These are phyloP conservation scores for Botrytis galanthina DNA, from an alignment of 2,329 filamentous ascomycete species.

Conservation along the genomic window DNA sequence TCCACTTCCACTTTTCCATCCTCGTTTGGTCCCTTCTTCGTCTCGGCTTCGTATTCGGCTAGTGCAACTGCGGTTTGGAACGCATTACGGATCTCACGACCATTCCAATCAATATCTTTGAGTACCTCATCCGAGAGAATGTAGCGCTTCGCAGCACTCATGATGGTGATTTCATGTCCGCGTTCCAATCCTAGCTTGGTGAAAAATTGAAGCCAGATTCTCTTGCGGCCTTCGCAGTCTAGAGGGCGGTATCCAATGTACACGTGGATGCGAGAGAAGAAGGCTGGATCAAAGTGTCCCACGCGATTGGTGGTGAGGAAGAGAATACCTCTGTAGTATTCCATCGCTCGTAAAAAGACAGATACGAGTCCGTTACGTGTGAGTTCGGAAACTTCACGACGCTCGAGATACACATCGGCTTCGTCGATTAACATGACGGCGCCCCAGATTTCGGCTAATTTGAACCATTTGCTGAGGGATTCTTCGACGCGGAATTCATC, in stretches of 20 bases:
- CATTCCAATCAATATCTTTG: slow-evolving; percentile 32
- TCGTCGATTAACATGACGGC: slow-evolving; percentile 53
- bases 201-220: slow-evolving; percentile 38
- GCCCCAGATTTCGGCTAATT: slow-evolving; percentile 50
- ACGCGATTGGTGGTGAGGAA: slow-evolving; percentile 47
- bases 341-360: slow-evolving; percentile 43
- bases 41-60: slow-evolving; percentile 28
- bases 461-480: slow-evolving; percentile 48
- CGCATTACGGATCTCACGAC: slow-evolving; percentile 34
- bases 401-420: slow-evolving; percentile 50
- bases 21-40: not conserved
- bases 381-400: slow-evolving; percentile 36
- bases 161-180: slow-evolving; percentile 23
- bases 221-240: slow-evolving; percentile 27
- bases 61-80: slow-evolving; percentile 33
- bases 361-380: slow-evolving; percentile 40
- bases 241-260: slow-evolving; percentile 38
- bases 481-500: slow-evolving; percentile 46
- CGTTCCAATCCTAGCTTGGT: slow-evolving; percentile 27
- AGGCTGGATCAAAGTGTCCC: slow-evolving; percentile 42
- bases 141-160: slow-evolving; percentile 26
- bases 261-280: slow-evolving; percentile 42
- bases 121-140: slow-evolving; percentile 27
- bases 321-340: slow-evolving; percentile 45
- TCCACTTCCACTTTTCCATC: slow-evolving; percentile 14